phyloP scores from a whole-genome alignment of 805 yeast genomes.

The Tetrapisispora fleetii region DNA sequence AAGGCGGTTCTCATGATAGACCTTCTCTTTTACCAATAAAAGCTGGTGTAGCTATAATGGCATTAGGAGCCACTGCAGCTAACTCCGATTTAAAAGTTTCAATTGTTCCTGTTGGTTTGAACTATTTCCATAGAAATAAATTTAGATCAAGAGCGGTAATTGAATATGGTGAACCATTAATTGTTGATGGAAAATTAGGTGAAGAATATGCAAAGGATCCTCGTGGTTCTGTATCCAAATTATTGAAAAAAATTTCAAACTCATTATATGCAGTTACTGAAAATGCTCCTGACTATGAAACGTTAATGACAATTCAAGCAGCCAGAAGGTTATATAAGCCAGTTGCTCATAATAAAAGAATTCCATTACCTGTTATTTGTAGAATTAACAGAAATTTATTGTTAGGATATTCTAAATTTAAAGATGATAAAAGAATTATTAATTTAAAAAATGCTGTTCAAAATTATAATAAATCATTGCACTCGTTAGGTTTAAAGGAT shows the following conservation, averaged over 20 bases:
- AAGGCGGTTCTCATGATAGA: conserved; percentile 96
- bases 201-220: conserved; percentile 54
- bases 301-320: conserved; percentile 88
- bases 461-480: conserved; percentile 55
- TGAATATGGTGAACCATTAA: conserved; percentile 85
- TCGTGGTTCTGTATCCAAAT: conserved; percentile 61
- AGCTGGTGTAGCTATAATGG: conserved; percentile 98
- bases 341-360: conserved; percentile 25
- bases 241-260: conserved; percentile 62
- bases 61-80: conserved; percentile 80
- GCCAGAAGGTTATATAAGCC: conserved; percentile 69
- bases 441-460: conserved; percentile 53
- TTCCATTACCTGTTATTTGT: conserved; percentile 65
- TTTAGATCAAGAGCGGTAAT: conserved; percentile 89
- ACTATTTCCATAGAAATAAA: conserved; percentile 88
- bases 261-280: conserved; percentile 83
- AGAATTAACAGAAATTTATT: conserved; percentile 84
- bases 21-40: conserved; percentile 84
- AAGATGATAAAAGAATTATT: conserved; percentile 61
- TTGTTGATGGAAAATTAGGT: conserved; percentile 52
- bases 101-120: conserved; percentile 92
- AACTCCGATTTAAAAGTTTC: conserved; percentile 66
- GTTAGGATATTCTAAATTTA: conserved; percentile 69
- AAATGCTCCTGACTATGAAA: conserved; percentile 88
- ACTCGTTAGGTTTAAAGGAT: conserved; percentile 55